phyloP scores from a whole-genome alignment of 2,329 filamentous ascomycete genomes.

The Aureobasidium sp. region DNA sequence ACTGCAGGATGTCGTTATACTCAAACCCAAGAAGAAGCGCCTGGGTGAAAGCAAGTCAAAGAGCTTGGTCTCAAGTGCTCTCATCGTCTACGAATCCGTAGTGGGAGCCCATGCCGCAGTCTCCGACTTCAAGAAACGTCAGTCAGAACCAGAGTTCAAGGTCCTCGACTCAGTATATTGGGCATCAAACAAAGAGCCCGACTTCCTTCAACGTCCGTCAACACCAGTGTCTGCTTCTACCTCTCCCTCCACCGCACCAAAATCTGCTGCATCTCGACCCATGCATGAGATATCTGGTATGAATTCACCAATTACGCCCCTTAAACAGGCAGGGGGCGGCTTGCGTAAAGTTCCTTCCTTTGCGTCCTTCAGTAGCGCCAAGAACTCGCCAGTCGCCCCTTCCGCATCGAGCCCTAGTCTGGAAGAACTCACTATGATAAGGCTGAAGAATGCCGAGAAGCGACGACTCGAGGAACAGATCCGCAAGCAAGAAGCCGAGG shows the following conservation, averaged over 20 bases:
- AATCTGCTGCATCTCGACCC: background rate
- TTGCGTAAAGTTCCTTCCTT: constrained; percentile 38
- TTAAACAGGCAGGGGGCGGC: constrained; percentile 21
- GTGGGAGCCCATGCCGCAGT: constrained; percentile 53
- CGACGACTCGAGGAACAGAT: constrained; percentile 39
- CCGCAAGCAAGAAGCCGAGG: constrained; percentile 28
- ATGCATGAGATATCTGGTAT: constrained; percentile 9
- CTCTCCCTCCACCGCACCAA: background rate
- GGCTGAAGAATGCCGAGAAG: constrained; percentile 40
- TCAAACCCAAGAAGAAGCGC: constrained; percentile 49
- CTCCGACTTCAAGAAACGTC: constrained; percentile 38
- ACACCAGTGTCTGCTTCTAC: background rate
- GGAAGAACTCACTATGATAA: constrained; percentile 40
- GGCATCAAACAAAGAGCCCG: constrained; percentile 46
- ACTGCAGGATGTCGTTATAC: constrained; percentile 48
- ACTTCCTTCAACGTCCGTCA: constrained; percentile 27
- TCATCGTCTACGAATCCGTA: constrained; percentile 52
- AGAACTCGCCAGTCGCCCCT: constrained; percentile 16
- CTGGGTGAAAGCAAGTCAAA: constrained; percentile 44
- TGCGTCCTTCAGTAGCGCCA: constrained; percentile 32
- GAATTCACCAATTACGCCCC: constrained; percentile 26
- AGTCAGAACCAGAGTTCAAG: constrained; percentile 33
- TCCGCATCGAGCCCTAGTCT: constrained; percentile 25
- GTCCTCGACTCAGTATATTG: constrained; percentile 48
- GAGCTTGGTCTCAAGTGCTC: constrained; percentile 45